These are phyloP conservation scores for Suhomyces anneliseae DNA, from an alignment of 1,139 yeast species.

Conservation along the genomic window DNA sequence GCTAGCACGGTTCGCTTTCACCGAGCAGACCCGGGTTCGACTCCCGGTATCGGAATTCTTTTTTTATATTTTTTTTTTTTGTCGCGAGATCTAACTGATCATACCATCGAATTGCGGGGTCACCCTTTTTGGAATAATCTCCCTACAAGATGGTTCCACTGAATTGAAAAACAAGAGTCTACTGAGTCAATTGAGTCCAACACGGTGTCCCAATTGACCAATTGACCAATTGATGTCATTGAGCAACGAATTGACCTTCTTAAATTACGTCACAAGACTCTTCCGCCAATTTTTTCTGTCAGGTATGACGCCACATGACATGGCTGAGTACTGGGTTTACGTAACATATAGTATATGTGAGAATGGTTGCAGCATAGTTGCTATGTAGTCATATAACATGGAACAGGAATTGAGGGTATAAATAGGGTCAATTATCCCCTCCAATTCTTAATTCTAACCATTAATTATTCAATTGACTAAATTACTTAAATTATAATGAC, in stretches of 20 bases:
- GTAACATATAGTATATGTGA: not conserved
- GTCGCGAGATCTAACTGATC: not conserved
- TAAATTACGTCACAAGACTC: not conserved
- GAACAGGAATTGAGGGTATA: slow-evolving; percentile 1
- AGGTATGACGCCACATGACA: slow-evolving; percentile 10
- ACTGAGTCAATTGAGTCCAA: too few species aligned
- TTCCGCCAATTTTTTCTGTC: not conserved
- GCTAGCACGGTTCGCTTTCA: slow-evolving; percentile 84
- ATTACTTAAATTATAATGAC: slow-evolving; percentile 5
- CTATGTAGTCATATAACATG: slow-evolving; percentile 2
- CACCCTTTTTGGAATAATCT: not conserved
- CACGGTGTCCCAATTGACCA: too few species aligned
- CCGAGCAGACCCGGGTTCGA: slow-evolving; percentile 84
- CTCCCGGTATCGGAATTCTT: slow-evolving; percentile 69
- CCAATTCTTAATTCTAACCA: not conserved
- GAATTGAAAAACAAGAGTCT: too few species aligned
- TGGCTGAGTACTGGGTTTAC: not conserved
- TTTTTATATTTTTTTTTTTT: not conserved
- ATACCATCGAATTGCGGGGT: not conserved
- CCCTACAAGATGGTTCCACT: too few species aligned
- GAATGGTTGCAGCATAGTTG: slow-evolving; percentile 8
- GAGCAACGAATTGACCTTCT: too few species aligned
- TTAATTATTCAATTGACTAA: not conserved
- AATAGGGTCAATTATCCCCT: not conserved
- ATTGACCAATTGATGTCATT: too few species aligned